phyloP scores from a whole-genome alignment of 495 filamentous ascomycete genomes.

The Mytilinidion resinicola region DNA sequence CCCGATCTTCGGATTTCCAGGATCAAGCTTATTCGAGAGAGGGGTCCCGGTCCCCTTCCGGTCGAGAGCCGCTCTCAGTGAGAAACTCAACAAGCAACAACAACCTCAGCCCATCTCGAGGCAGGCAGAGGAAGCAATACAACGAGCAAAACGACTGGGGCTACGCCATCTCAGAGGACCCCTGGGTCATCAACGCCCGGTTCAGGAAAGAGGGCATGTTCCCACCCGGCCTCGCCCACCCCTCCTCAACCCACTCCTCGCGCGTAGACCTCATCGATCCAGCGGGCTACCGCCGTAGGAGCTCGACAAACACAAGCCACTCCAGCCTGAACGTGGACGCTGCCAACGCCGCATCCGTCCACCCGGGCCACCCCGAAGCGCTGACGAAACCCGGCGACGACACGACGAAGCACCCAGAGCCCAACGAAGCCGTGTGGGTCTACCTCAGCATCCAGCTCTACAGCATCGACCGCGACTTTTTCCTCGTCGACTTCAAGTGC shows the following conservation, averaged over 20 bases:
- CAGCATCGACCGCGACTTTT: slow-evolving; percentile 86
- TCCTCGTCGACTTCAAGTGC: slow-evolving; percentile 97
- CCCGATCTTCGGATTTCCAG: slow-evolving; percentile 13
- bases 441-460: slow-evolving; percentile 96
- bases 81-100: slow-evolving; percentile 13
- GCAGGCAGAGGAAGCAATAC: slow-evolving; percentile 25
- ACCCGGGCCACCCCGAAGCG: slow-evolving; percentile 12
- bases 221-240: slow-evolving; percentile 45
- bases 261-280: slow-evolving; percentile 46
- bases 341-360: slow-evolving; percentile 11
- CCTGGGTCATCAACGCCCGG: slow-evolving; percentile 90
- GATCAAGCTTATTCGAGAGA: slow-evolving; percentile 1
- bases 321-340: slow-evolving; percentile 17
- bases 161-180: slow-evolving; percentile 81
- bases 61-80: slow-evolving; percentile 15
- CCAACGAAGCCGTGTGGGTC: slow-evolving; percentile 59
- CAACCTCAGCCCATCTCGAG: neutral
- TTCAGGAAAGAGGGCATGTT: slow-evolving; percentile 71
- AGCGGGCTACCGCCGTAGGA: slow-evolving; percentile 35
- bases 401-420: slow-evolving; percentile 7
- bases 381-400: neutral
- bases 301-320: slow-evolving; percentile 40
- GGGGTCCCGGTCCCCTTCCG: slow-evolving; percentile 8
- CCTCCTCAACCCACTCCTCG: slow-evolving; percentile 51
- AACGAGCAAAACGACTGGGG: slow-evolving; percentile 40